phyloP scores from a whole-genome alignment of 2,329 filamentous ascomycete genomes.

The Karstenula rhodostoma region DNA sequence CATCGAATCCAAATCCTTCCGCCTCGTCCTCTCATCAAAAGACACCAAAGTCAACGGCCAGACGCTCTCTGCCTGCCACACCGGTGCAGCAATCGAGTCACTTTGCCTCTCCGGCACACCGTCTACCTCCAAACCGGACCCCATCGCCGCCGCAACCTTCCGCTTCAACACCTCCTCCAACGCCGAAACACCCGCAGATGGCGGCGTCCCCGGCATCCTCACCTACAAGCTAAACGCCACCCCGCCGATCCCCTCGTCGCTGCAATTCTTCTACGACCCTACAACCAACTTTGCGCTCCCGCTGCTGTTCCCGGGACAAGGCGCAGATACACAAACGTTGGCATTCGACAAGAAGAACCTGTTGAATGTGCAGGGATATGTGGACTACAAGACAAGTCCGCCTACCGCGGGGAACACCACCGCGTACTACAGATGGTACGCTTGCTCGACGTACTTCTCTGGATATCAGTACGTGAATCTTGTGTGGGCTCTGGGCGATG shows the following conservation, averaged over 20 bases:
- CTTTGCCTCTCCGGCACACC: slow-evolving; percentile 50
- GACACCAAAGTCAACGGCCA: slow-evolving; percentile 50
- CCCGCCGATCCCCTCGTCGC: slow-evolving; percentile 44
- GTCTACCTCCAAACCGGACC: slow-evolving; percentile 28
- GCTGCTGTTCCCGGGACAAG: slow-evolving; percentile 47
- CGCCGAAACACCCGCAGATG: slow-evolving; percentile 16
- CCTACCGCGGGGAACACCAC: slow-evolving; percentile 25
- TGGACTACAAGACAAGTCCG: slow-evolving; percentile 52
- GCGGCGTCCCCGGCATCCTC: slow-evolving; percentile 49
- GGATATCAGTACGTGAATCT: slow-evolving; percentile 56
- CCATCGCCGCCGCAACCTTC: slow-evolving; percentile 32
- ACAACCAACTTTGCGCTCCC: slow-evolving; percentile 54
- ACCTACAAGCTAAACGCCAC: slow-evolving; percentile 51
- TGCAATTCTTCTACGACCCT: slow-evolving; percentile 49
- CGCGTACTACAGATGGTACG: slow-evolving; percentile 55
- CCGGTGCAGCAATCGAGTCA: slow-evolving; percentile 58
- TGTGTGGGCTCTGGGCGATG: slow-evolving; percentile 53
- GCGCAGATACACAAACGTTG: slow-evolving; percentile 34
- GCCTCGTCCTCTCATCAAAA: slow-evolving; percentile 50
- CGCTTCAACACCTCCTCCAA: slow-evolving; percentile 46
- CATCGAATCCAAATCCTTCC: slow-evolving; percentile 55
- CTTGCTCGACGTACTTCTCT: slow-evolving; percentile 52
- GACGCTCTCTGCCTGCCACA: slow-evolving; percentile 55
- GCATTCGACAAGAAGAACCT: slow-evolving; percentile 51
- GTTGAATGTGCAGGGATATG: slow-evolving; percentile 51